These are phyloP conservation scores for Soucietia sequanensis DNA, from an alignment of 805 yeast species.

Conservation along the genomic window DNA sequence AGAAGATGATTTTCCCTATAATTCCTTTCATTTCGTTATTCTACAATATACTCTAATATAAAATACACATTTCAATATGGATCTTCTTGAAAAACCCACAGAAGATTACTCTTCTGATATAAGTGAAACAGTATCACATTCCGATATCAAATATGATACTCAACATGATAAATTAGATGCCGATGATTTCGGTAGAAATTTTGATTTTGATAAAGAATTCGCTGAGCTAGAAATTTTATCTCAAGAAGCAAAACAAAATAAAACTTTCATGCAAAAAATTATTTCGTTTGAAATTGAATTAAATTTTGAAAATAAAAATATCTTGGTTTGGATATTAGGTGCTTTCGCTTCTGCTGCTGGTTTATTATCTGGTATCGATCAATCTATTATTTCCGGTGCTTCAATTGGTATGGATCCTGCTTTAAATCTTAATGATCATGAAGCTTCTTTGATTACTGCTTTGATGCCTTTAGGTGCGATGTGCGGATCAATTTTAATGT, in stretches of 20 bases:
- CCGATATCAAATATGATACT: constrained; percentile 11
- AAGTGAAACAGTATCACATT: constrained; percentile 6
- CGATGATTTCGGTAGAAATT: constrained; percentile 28
- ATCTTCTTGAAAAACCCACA: constrained; percentile 14
- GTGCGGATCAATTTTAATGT: constrained; percentile 58
- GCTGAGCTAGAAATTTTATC: constrained; percentile 31
- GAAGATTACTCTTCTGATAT: constrained; percentile 17
- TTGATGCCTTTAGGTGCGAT: constrained; percentile 72
- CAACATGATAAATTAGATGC: constrained; percentile 20
- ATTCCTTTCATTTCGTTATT: too few species aligned
- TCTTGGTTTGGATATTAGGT: constrained; percentile 52
- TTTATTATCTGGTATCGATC: constrained; percentile 64
- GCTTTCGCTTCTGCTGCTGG: constrained; percentile 64
- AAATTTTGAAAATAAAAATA: constrained; percentile 43
- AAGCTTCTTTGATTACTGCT: constrained; percentile 54
- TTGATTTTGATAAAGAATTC: constrained; percentile 35
- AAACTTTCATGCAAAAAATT: constrained; percentile 37
- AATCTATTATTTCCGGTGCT: constrained; percentile 67
- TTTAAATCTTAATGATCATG: constrained; percentile 37
- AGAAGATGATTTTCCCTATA: too few species aligned
- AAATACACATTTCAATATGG: constrained; percentile 13
- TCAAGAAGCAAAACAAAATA: constrained; percentile 24
- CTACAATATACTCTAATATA: too few species aligned
- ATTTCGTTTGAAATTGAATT: constrained; percentile 35
- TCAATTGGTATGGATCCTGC: constrained; percentile 47